Base-by-base conservation (phyloP, 2,329 filamentous ascomycete genomes). In the Aspergillus caelatus region DNA sequence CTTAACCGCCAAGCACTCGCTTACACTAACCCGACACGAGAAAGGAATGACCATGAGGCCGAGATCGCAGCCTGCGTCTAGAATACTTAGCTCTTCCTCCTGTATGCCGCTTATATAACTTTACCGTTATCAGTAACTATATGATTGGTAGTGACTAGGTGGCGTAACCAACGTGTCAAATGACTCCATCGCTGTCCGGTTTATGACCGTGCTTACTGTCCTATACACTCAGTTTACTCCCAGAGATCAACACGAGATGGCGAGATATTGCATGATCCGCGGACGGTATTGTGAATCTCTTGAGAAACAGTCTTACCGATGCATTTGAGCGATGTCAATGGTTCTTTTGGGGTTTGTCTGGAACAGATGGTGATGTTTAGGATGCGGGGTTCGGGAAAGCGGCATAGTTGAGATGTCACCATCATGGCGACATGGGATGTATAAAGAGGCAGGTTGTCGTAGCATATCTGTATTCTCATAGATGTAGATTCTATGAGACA, bases 181-280 rank as follows among this genome's bases (percentile, higher is more conserved):
- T 54, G 52, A 54, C 19, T 14, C 52, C 52, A 54, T 54, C 52
- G 30, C 52, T 7, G 12, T 16, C 30, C 12, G 30, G 19, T 53
- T 1, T n/a, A 48, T 0, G 23, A 5, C 10, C 11, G 10, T 34
- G 23, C 23, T n/a, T 36, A 36, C 14, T 7, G 5, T 16, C 14
- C 12, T 21, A 21, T 21, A 43, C 41, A 43, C 11, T 7, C 12
- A 14, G 23, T 28, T 11, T 9, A 48, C 21, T 16, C 28, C 28
- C 28, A 16, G 23, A 14, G 11, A 32, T 21, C n/a, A 9, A 19
- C 28, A 23, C 26, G 50, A 36, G 36, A 64, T 64, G 62, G 58
- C 50, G 62, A 58, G 19, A 65, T 65, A 57, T 70, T 32, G 62
- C 62, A 63, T 45, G 52, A 70, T 67, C 46, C 21, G n/a, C 14